Evolutionary conservation across 345 rosid genomes (phyloP), one percentile per base, ranked within the genome.

Genomic region (Adansonia digitata): DNA sequence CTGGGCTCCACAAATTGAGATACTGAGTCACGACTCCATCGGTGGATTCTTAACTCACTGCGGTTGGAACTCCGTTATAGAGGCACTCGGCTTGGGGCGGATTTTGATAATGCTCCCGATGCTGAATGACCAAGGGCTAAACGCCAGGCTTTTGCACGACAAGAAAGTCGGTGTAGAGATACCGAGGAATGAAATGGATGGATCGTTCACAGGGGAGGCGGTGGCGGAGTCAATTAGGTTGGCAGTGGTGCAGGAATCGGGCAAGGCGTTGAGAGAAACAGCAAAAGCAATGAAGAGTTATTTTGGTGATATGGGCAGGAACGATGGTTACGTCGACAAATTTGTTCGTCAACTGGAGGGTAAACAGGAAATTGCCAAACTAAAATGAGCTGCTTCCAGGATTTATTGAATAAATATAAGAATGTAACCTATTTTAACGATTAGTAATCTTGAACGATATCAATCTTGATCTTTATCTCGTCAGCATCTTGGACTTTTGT

Each of bases 31-130:
- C 59, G 80, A 72, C 0, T 76, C 86, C 10, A 74, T 79, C 2
- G 82, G 84, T 52, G 82, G 83, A 63, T 84, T 82, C 67, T 68
- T 79, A 46, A 82, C 89, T 17, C 89, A 81, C 40, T 84, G 87
- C 26, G 87, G 87, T 9, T 83, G 85, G 84, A 81, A 82, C 68
- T 82, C 85, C 2, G 74, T 76, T 12, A 75, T 84, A 18, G 81
- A 86, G 72, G 86, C 83, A 18, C 35, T 87, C 13, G 49, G 63
- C 2, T 77, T 76, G 5, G 88, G 85, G 9, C 63, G 78, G 46
- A 79, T 80, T 43, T 69, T 85, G 56, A 74, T 88, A 2, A 53
- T 80, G 48, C 35, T 86, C 3, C 87, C 86, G 0, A 80, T 83
- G 61, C 7, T 77, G 71, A 69, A 77, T 49, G 89, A 84, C 46